Percentiles rank a stretch among this genome's conserved stretches.
These are phyloP conservation scores for Fistulinella prunicolor DNA, from an alignment of 768 basidiomycete genomes.

Conservation along the genomic window DNA sequence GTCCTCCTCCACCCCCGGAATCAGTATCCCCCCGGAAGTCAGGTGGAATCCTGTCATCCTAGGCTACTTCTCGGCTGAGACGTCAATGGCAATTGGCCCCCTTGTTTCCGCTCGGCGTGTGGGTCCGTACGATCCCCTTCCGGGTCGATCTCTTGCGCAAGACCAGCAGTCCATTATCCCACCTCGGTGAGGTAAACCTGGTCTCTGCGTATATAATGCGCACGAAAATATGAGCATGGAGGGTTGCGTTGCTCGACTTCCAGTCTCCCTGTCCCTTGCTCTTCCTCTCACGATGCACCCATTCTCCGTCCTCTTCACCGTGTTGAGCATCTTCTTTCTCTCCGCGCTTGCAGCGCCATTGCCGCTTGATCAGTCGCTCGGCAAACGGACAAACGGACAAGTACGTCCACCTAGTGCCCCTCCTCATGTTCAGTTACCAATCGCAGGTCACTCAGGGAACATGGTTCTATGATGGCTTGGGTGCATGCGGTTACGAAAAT, in stretches of 20 bases:
- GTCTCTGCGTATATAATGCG: constrained; percentile 25
- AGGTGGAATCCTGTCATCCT: constrained; percentile 10
- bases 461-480: constrained; percentile 57
- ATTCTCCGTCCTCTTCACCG: constrained; percentile 28
- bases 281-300: constrained; percentile 16
- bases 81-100: constrained; percentile 20
- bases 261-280: background rate
- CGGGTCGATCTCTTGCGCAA: constrained; percentile 24
- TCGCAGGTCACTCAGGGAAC: constrained; percentile 48
- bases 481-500: constrained; percentile 62
- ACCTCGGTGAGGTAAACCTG: constrained; percentile 31
- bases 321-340: constrained; percentile 43
- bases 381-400: constrained; percentile 54
- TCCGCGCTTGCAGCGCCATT: constrained; percentile 40
- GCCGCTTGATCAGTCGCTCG: constrained; percentile 33
- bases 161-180: constrained; percentile 23
- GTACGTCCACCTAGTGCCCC: constrained; percentile 37
- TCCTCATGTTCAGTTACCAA: constrained; percentile 2
- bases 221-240: constrained; percentile 8
- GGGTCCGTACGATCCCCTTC: constrained; percentile 28
- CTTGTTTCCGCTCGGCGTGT: constrained; percentile 21
- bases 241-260: background rate
- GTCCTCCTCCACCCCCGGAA: constrained; percentile 17
- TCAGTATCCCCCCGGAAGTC: constrained; percentile 13
- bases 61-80: constrained; percentile 17